Conservation (phyloP, 176 grass and related monocot genomes). For the Eragrostis nindensis region DNA sequence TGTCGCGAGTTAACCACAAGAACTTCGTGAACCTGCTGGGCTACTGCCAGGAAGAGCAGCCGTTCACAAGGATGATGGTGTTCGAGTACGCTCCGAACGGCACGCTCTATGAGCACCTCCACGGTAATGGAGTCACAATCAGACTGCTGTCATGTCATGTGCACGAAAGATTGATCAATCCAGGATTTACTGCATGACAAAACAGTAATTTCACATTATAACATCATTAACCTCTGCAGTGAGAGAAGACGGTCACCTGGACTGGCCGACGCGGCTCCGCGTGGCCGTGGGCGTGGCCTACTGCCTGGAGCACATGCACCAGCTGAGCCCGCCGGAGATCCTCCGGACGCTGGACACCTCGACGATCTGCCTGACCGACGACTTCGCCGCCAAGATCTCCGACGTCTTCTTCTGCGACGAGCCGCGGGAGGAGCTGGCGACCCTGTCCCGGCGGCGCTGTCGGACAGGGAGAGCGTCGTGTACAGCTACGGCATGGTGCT, state of each 20-base stretch:
- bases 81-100: conserved; percentile 96
- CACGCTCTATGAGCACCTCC: conserved; percentile 90
- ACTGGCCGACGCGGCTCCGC: conserved; percentile 72
- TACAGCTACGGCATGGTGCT: conserved; percentile 88
- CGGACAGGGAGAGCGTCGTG: conserved; percentile 56
- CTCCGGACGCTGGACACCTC: conserved; percentile 65
- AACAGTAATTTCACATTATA: neutral
- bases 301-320: conserved; percentile 91
- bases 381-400: conserved; percentile 85
- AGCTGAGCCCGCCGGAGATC: conserved; percentile 70
- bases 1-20: conserved; percentile 90
- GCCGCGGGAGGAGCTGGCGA: neutral
- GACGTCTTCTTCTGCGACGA: conserved; percentile 71
- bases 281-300: conserved; percentile 79
- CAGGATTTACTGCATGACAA: neutral
- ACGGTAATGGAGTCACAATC: conserved; percentile 44
- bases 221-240: conserved; percentile 45
- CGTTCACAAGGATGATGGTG: conserved; percentile 98
- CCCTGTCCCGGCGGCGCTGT: conserved; percentile 18
- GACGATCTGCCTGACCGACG: conserved; percentile 80
- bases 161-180: neutral
- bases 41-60: conserved; percentile 78
- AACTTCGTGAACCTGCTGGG: conserved; percentile 94
- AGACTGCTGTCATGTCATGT: neutral
- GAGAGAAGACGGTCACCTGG: conserved; percentile 72